A percentile compares a stretch with the other conserved stretches of the same genome.
phyloP scores from a whole-genome alignment of 148 eudicot species.

The Persicaria tinctoria region DNA sequence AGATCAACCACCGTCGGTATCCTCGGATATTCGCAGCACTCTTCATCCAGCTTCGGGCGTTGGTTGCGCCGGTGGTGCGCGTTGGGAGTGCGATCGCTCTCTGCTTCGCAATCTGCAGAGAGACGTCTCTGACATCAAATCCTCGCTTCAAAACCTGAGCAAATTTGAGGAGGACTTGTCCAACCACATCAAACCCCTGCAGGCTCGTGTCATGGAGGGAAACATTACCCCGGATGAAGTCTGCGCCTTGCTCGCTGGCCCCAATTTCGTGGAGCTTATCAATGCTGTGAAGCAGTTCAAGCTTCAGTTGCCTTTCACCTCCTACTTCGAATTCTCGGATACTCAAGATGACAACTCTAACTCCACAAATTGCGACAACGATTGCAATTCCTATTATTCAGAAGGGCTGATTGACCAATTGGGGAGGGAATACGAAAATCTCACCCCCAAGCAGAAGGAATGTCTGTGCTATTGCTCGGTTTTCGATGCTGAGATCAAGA shows the following conservation, averaged over 20 bases:
- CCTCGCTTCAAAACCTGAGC: background rate
- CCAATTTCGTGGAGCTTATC: background rate
- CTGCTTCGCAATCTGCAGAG: background rate
- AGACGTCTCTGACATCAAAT: background rate
- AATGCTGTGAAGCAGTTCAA: background rate
- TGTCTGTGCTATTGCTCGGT: constrained; percentile 4
- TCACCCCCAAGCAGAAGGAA: background rate
- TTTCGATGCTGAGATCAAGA: constrained; percentile 1
- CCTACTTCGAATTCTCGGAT: background rate
- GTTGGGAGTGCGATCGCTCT: background rate
- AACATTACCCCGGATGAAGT: background rate
- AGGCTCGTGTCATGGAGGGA: background rate
- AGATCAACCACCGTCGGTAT: background rate
- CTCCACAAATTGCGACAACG: background rate
- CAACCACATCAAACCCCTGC: background rate
- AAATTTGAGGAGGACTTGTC: background rate
- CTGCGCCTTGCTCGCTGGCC: background rate
- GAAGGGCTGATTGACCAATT: background rate
- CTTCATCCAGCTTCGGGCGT: background rate
- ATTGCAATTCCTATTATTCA: background rate
- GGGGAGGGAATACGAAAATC: background rate
- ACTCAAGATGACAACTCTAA: background rate
- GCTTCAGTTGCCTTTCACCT: background rate
- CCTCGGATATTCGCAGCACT: background rate
- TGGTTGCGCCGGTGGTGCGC: background rate